Base-by-base conservation (phyloP, 2,329 filamentous ascomycete genomes). In the Plectosphaerella plurivora region DNA sequence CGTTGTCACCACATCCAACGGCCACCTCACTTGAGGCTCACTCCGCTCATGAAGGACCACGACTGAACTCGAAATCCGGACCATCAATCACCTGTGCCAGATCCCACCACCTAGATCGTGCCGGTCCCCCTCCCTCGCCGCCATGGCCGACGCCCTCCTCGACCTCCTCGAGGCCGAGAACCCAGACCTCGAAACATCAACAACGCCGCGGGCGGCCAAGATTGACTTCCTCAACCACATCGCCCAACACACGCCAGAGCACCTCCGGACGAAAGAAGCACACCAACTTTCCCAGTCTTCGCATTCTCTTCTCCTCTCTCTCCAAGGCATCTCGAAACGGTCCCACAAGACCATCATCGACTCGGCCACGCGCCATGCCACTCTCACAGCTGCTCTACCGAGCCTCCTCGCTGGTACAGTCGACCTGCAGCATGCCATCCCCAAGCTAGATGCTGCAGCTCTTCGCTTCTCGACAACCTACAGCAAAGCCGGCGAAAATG, bases 281-380 rank as follows among this genome's bases (percentile, higher is more conserved):
- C 85, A 91, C 55, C 84, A 84, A 1, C 81, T 97, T n/a, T 76
- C 87, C 1, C 90, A 97, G 62, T 80, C 85, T 51, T 87, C 88
- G 4, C 91, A 97, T 56, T 88, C 89, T 0, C 81, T 89, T 41
- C 80, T 93, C 14, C 82, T 96, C 41, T 89, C 91, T 1, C 79
- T 97, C 1, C 94, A 99, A 67, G 82, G 84, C 0, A 83, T 97
- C 48, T 93, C 92, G 8, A 96, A 96, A 61, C 88, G 89, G 60
- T 96, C 92, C 1, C 87, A 97, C 69, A 89, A 87, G 65, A 79
- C 86, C 16, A 86, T 97, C 58, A 91, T 97, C 60, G 78, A 86
- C 50, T 94, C 93, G 4, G 86, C 89, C 20, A 81, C 84, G 60
- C 86, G 89, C 61, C 85, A 97, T 62, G 80, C 83, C n/a, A 84